Percentiles rank a stretch among this genome's conserved stretches.
Conservation (phyloP, 768 basidiomycete species). For the Tylopilus intermedius region DNA sequence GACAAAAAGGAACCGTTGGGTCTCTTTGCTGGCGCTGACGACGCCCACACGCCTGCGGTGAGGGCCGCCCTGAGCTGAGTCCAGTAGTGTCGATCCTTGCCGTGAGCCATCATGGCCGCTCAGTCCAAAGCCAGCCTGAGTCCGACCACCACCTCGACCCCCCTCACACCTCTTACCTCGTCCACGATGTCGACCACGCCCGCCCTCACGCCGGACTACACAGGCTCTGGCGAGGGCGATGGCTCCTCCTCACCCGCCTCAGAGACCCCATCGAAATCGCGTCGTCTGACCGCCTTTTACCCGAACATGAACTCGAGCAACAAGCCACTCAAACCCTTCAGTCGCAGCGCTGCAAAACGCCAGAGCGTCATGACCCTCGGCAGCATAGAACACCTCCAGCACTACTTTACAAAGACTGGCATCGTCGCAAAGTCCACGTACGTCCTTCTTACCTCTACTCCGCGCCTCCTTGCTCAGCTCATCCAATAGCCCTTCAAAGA, state of each 20-base stretch:
- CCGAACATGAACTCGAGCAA: constrained; percentile 65
- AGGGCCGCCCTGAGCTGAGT: constrained; percentile 65
- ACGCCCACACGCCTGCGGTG: constrained; percentile 70
- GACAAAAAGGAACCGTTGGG: constrained; percentile 49
- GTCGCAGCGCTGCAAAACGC: constrained; percentile 85
- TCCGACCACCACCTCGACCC: not conserved
- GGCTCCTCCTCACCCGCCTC: constrained; percentile 25
- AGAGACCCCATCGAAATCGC: constrained; percentile 41
- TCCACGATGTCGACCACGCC: constrained; percentile 42
- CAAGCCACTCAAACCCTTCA: constrained; percentile 81
- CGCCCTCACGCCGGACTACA: constrained; percentile 59
- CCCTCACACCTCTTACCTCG: constrained; percentile 8
- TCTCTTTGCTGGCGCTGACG: constrained; percentile 54
- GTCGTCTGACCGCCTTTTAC: constrained; percentile 74
- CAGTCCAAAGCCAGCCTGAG: not conserved
- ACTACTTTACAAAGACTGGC: constrained; percentile 90
- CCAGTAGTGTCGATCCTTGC: constrained; percentile 78
- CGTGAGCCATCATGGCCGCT: constrained; percentile 36
- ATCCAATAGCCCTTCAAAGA: constrained; percentile 38
- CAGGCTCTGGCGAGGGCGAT: constrained; percentile 45
- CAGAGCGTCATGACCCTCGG: constrained; percentile 92
- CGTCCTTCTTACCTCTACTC: constrained; percentile 25
- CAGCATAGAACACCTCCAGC: constrained; percentile 94
- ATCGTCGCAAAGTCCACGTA: constrained; percentile 69
- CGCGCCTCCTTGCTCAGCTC: constrained; percentile 5